These are phyloP conservation scores for Cyberlindnera euphorbiiphila DNA, from an alignment of 805 yeast species.

Conservation along the genomic window DNA sequence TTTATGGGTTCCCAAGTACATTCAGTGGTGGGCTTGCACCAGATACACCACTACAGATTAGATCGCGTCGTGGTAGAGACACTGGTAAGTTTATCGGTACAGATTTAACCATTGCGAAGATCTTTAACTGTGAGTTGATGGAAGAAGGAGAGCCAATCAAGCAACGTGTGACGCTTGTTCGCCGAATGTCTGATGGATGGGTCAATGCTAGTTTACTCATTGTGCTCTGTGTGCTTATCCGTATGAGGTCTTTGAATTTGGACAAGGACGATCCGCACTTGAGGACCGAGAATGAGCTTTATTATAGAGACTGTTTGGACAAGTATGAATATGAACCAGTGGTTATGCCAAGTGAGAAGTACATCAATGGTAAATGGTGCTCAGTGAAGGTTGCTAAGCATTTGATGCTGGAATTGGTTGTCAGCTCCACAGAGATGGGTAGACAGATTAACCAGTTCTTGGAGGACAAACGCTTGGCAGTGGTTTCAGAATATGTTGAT, in stretches of 20 bases:
- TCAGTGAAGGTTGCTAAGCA: conserved; percentile 22
- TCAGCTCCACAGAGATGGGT: conserved; percentile 5
- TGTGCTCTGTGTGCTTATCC: conserved; percentile 16
- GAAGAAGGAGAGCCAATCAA: conserved; percentile 5
- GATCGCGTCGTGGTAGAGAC: conserved; percentile 1
- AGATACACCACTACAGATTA: conserved; percentile 1
- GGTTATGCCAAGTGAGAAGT: conserved; percentile 3
- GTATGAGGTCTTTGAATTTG: conserved; percentile 18
- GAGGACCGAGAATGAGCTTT: conserved; percentile 24
- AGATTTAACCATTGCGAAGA: conserved; percentile 8
- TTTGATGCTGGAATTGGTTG: conserved; percentile 7
- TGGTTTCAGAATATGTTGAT: background rate
- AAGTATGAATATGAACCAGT: conserved; percentile 21
- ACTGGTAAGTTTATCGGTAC: conserved; percentile 2
- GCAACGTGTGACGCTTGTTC: conserved; percentile 5
- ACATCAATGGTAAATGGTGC: conserved; percentile 28
- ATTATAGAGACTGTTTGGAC: conserved; percentile 24
- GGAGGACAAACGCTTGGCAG: conserved; percentile 4
- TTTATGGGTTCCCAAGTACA: conserved; percentile 21
- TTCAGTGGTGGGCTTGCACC: conserved; percentile 24
- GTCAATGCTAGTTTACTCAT: conserved; percentile 22
- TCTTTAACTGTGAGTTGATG: conserved; percentile 10
- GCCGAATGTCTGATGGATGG: conserved; percentile 28
- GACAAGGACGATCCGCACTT: conserved; percentile 28
- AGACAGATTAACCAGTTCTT: conserved; percentile 9